phyloP scores from a whole-genome alignment of 495 filamentous ascomycete species.

The Hypoxylon trugodes region DNA sequence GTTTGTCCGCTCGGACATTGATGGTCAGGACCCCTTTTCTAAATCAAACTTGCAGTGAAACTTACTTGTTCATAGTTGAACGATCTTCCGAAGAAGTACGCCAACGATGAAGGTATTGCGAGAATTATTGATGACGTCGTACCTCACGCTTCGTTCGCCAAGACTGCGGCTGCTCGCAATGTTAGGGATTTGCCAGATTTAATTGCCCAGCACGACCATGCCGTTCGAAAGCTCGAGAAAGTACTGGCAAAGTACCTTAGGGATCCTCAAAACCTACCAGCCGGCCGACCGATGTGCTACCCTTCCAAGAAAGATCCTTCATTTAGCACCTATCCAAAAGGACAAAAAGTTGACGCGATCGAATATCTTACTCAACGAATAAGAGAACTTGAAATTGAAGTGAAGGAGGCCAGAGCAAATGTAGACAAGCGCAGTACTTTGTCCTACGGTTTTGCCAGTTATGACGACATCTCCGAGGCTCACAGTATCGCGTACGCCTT shows the following conservation, averaged over 20 bases:
- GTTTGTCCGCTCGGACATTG: slow-evolving; percentile 87
- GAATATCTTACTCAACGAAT: slow-evolving; percentile 91
- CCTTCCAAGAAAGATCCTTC: slow-evolving; percentile 76
- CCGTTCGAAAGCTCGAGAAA: slow-evolving; percentile 82
- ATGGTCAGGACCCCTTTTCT: slow-evolving; percentile 64
- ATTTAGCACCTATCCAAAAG: slow-evolving; percentile 63
- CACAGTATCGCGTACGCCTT: slow-evolving; percentile 86
- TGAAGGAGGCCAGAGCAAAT: slow-evolving; percentile 79
- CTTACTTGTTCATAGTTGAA: slow-evolving; percentile 66
- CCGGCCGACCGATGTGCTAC: slow-evolving; percentile 78
- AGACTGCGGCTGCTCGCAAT: slow-evolving; percentile 86
- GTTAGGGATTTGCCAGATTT: slow-evolving; percentile 85
- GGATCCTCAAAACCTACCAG: slow-evolving; percentile 81
- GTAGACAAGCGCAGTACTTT: slow-evolving; percentile 88
- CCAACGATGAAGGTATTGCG: slow-evolving; percentile 87
- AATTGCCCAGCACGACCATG: slow-evolving; percentile 82
- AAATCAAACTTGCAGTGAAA: slow-evolving; percentile 3
- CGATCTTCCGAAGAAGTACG: slow-evolving; percentile 76
- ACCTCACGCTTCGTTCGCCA: slow-evolving; percentile 77
- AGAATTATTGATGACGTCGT: slow-evolving; percentile 78
- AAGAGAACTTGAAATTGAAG: slow-evolving; percentile 79
- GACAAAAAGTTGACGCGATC: slow-evolving; percentile 89
- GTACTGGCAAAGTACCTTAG: slow-evolving; percentile 89
- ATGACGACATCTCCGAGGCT: slow-evolving; percentile 84
- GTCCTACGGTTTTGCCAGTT: slow-evolving; percentile 94